Evolutionary conservation across 2,329 filamentous ascomycete species (phyloP).

Genomic region (Orbilia oligospora): DNA sequence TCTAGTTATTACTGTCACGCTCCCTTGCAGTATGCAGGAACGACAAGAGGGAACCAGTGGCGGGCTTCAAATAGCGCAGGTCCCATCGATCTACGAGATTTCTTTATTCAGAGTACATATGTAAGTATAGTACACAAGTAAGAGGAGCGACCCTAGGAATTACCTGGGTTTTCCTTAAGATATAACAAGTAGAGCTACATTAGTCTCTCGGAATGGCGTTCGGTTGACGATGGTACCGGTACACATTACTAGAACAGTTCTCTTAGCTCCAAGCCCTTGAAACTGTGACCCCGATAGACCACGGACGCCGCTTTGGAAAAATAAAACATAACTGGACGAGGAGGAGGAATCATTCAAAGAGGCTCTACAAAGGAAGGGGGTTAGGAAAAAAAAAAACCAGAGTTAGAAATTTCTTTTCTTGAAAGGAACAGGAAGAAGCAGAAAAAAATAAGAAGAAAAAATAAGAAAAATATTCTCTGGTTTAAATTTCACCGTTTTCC

Average conservation of each 20-base stretch:
- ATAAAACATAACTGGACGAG: slow-evolving; percentile 26
- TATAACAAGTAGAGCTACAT: slow-evolving; percentile 38
- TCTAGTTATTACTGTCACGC: slow-evolving; percentile 22
- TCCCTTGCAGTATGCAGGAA: slow-evolving; percentile 55
- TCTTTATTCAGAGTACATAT: background rate
- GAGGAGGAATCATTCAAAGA: background rate
- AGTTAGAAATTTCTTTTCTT: slow-evolving; percentile 11
- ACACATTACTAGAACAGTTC: slow-evolving; percentile 30
- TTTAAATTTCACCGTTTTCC: slow-evolving; percentile 28
- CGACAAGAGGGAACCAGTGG: slow-evolving; percentile 35
- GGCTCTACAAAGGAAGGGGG: background rate
- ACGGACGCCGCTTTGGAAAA: slow-evolving; percentile 47
- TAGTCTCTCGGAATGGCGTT: slow-evolving; percentile 56
- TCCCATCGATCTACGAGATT: slow-evolving; percentile 11
- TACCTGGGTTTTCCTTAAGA: slow-evolving; percentile 23
- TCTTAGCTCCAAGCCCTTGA: slow-evolving; percentile 48
- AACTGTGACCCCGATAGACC: slow-evolving; percentile 44
- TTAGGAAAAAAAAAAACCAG: slow-evolving; percentile 2
- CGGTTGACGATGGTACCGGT: slow-evolving; percentile 38
- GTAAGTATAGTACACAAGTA: no score
- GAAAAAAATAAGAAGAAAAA: background rate
- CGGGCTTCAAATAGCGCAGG: slow-evolving; percentile 45
- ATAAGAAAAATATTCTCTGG: background rate
- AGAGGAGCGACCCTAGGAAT: background rate
- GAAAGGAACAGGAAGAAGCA: background rate